Evolutionary conservation across 192 early-diverging fungal genomes (phyloP).

Genomic region (Entomortierella parvispora): DNA sequence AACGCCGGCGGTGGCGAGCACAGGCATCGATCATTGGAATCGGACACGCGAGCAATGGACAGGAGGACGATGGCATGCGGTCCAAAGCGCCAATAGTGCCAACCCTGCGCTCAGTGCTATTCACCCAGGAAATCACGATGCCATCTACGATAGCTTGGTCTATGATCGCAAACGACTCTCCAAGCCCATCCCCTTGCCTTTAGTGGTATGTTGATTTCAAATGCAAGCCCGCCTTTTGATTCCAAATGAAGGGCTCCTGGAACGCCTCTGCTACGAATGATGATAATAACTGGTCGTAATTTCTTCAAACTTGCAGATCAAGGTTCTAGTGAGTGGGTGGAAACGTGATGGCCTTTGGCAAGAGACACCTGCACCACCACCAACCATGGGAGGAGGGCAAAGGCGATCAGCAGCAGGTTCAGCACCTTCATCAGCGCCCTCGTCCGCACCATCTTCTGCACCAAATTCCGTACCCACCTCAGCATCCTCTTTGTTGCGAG

Average conservation of each 20-base stretch:
- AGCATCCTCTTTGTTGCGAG: too few relatives aligned
- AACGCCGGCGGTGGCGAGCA: slow-evolving; percentile 5
- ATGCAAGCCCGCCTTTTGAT: too few relatives aligned
- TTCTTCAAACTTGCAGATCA: too few relatives aligned
- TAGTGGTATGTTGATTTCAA: slow-evolving; percentile 50
- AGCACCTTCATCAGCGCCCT: slow-evolving; percentile 15
- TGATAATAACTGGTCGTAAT: too few relatives aligned
- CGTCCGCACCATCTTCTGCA: slow-evolving; percentile 16
- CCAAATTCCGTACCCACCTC: too few relatives aligned
- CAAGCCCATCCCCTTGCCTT: slow-evolving; percentile 58
- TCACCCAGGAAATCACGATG: slow-evolving; percentile 38
- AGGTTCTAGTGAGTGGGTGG: slow-evolving; percentile 64
- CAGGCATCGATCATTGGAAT: slow-evolving; percentile 60
- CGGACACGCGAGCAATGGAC: slow-evolving; percentile 60
- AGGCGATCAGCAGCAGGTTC: slow-evolving; percentile 12
- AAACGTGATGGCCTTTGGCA: slow-evolving; percentile 65
- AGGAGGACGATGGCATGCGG: slow-evolving; percentile 21
- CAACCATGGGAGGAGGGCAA: too few relatives aligned
- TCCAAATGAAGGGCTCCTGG: too few relatives aligned
- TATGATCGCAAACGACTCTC: slow-evolving; percentile 53
- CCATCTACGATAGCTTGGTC: slow-evolving; percentile 59
- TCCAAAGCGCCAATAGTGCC: slow-evolving; percentile 36
- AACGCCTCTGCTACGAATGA: too few relatives aligned
- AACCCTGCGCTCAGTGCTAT: slow-evolving; percentile 45
- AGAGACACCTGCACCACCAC: slow-evolving; percentile 51